Conservation (phyloP, 2,329 filamentous ascomycete species). For the Achaetomium macrosporum region DNA sequence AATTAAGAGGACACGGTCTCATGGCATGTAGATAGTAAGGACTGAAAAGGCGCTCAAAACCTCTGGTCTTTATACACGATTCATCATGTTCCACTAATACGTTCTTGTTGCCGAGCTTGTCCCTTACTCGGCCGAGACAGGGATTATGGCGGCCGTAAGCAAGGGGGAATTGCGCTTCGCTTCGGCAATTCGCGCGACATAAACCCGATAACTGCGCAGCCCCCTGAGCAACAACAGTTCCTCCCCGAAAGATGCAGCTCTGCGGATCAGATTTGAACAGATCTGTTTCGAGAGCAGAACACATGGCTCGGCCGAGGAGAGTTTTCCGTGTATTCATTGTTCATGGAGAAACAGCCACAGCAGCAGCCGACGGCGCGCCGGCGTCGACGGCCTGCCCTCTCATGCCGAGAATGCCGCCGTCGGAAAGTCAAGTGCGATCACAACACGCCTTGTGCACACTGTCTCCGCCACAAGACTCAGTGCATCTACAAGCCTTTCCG, state of each 20-base stretch:
- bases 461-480: constrained; percentile 25
- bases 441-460: constrained; percentile 36
- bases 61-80: neutral
- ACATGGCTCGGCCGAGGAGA: neutral
- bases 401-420: constrained; percentile 39
- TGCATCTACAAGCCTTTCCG: constrained; percentile 27
- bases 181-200: neutral
- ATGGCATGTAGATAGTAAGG: no score
- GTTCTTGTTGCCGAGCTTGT: neutral
- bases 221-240: neutral
- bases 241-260: neutral
- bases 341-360: neutral
- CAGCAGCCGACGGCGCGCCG: constrained; percentile 15
- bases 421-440: constrained; percentile 43
- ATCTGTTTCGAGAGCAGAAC: neutral
- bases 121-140: constrained; percentile 1
- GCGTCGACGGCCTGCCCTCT: constrained; percentile 33
- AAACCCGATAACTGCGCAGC: neutral
- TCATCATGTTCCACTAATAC: no score
- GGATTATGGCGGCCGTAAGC: neutral
- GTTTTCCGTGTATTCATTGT: neutral
- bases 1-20: neutral
- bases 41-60: neutral
- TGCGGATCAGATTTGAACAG: neutral
- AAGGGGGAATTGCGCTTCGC: neutral